Conservation (phyloP, 23 red algal genomes). For the Pyropia yezoensis region DNA sequence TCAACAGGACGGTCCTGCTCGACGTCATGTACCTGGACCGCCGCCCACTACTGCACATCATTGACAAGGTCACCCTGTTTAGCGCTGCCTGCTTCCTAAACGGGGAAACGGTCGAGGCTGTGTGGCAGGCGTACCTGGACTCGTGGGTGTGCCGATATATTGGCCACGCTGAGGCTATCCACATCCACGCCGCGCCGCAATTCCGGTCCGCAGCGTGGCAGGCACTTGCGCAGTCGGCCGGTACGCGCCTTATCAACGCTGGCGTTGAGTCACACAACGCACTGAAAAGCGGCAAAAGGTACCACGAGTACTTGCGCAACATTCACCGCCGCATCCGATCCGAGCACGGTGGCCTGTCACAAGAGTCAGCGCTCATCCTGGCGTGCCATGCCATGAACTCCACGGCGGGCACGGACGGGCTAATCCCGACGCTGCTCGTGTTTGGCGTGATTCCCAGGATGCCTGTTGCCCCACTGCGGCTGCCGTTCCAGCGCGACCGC, state of each 20-base stretch:
- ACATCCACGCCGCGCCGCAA: background rate
- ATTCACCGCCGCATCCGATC: background rate
- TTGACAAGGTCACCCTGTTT: slow-evolving; percentile 6
- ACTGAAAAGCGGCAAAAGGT: background rate
- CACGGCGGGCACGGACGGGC: background rate
- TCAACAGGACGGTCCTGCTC: background rate
- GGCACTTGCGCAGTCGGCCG: background rate
- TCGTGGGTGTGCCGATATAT: background rate
- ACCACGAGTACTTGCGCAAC: background rate
- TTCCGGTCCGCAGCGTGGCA: background rate
- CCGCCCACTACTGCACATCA: background rate
- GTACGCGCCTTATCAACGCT: background rate
- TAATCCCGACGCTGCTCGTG: background rate
- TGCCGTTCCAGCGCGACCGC: background rate
- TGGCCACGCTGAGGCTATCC: background rate
- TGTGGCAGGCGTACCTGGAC: background rate
- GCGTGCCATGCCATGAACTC: background rate
- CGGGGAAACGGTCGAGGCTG: background rate
- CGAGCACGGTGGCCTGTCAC: background rate
- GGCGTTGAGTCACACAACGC: slow-evolving; percentile 8
- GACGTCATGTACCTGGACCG: slow-evolving; percentile 1
- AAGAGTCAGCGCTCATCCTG: background rate
- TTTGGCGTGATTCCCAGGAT: background rate
- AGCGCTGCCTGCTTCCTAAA: background rate
- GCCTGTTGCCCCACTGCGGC: slow-evolving; percentile 2